Evolutionary conservation across 345 rosid species (phyloP).

Genomic region (Eucalyptus virginea): DNA sequence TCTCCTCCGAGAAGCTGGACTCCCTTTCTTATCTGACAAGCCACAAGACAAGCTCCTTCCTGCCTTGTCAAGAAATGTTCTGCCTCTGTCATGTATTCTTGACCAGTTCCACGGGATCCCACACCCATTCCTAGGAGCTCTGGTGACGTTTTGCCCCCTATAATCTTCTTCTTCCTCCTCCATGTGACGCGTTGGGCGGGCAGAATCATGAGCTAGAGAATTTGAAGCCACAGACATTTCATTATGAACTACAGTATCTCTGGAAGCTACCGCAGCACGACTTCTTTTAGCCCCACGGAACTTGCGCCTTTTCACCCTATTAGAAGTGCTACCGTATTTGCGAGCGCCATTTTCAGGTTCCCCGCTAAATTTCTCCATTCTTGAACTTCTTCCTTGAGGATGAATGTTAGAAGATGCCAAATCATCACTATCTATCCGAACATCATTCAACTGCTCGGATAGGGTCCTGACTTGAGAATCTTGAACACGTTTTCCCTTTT

Average conservation of each 20-base stretch:
- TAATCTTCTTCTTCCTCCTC: constrained; percentile 37
- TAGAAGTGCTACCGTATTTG: constrained; percentile 25
- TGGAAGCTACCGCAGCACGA: constrained; percentile 19
- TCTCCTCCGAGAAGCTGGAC: constrained; percentile 36
- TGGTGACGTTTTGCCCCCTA: constrained; percentile 28
- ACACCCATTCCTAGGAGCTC: constrained; percentile 79
- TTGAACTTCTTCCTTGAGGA: constrained; percentile 17
- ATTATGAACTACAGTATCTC: constrained; percentile 40
- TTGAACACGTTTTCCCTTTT: constrained; percentile 42
- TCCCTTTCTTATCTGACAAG: constrained; percentile 54
- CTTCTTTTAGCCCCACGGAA: constrained; percentile 52
- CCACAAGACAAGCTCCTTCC: constrained; percentile 98
- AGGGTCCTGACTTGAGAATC: constrained; percentile 39
- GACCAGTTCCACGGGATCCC: constrained; percentile 99
- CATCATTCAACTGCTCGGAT: constrained; percentile 60
- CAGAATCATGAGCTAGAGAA: constrained; percentile 37
- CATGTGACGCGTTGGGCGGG: constrained; percentile 11
- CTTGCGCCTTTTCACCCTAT: constrained; percentile 48
- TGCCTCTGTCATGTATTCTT: constrained; percentile 80
- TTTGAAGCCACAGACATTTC: constrained; percentile 88
- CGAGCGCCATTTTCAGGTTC: constrained; percentile 17
- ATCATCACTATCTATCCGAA: constrained; percentile 52
- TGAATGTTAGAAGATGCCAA: constrained; percentile 52
- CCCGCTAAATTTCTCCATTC: constrained; percentile 11
- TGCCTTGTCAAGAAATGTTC: constrained; percentile 75